Base-by-base conservation (phyloP, 768 basidiomycete species). In the Mycena alexandri region DNA sequence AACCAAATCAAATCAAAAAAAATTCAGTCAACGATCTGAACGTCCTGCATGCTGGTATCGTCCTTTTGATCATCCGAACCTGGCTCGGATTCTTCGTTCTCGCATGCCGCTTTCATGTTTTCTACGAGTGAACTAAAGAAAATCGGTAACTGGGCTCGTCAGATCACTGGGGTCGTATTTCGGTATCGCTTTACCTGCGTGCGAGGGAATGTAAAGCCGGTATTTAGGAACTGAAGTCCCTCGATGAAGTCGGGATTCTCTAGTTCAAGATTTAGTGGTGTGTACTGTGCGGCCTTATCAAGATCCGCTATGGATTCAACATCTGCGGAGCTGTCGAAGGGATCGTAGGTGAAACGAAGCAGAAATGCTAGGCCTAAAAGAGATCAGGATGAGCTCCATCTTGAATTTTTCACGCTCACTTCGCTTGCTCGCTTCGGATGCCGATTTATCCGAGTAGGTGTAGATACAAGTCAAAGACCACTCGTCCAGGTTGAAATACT, bases 401-500 rank as follows among this genome's bases (percentile, higher is more conserved):
- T 38, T 38, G 38, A 10, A 11, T 38, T 38, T 14, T 14, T 38
- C 38, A 38, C 10, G 14, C 78, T 68, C 71, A 77, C 78, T 74
- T 86, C 83, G 80, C 74, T 80, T 82, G 70, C 76, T 68, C 56
- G 70, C 52, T 36, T 63, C 61, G 73, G 72, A 25, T 73, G 74
- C 79, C 70, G 75, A 64, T 74, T 74, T 55, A 57, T 84, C 79
- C 11, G 76, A 78, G 73, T 84, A 83, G 3, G 90, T 89, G 75
- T 89, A 94, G 34, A 93, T 77, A 75, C 94, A 96, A 8, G 80
- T 85, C 67, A 90, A 84, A 16, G 81, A 77, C 79, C 88, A 84
- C 62, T 93, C 88, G 19, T 93, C 90, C 10, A 84, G 71, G 41
- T 84, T 80, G 19, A 84, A 76, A 58, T 81, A 79, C 57, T 79